Percentiles rank a stretch among this genome's conserved stretches.
phyloP scores from a whole-genome alignment of 257 asterid species.

The Solanum pimpinellifolium region DNA sequence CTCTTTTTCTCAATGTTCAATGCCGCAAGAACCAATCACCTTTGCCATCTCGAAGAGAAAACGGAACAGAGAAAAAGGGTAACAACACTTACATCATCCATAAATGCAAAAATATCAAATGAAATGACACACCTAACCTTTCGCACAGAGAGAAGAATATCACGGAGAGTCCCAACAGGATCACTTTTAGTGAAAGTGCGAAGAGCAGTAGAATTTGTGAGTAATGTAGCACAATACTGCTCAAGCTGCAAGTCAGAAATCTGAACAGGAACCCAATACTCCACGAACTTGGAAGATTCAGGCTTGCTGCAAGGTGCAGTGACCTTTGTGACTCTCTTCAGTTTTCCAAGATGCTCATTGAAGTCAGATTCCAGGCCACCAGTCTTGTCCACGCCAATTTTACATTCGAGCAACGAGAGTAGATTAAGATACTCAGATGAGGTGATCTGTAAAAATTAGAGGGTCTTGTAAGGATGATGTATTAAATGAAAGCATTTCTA shows the following conservation, averaged over 20 bases:
- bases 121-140: conserved; percentile 45
- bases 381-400: conserved; percentile 26
- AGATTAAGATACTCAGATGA: conserved; percentile 31
- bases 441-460: conserved; percentile 32
- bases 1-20: neutral
- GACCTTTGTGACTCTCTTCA: conserved; percentile 31
- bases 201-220: conserved; percentile 37
- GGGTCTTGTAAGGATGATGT: neutral
- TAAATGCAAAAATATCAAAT: conserved; percentile 5
- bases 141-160: conserved; percentile 48
- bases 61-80: neutral
- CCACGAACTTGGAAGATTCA: conserved; percentile 46
- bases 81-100: neutral
- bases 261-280: conserved; percentile 85
- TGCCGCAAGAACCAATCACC: neutral
- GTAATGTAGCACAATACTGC: conserved; percentile 67
- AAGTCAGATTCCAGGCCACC: conserved; percentile 26
- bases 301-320: conserved; percentile 26
- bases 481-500: neutral
- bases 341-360: conserved; percentile 30
- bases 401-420: conserved; percentile 39
- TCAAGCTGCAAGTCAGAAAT: conserved; percentile 80
- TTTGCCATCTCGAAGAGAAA: neutral
- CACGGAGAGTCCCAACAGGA: conserved; percentile 51
- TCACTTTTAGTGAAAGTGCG: conserved; percentile 46